phyloP scores from a whole-genome alignment of 75 land plant species.

The Cryptomeria japonica region DNA sequence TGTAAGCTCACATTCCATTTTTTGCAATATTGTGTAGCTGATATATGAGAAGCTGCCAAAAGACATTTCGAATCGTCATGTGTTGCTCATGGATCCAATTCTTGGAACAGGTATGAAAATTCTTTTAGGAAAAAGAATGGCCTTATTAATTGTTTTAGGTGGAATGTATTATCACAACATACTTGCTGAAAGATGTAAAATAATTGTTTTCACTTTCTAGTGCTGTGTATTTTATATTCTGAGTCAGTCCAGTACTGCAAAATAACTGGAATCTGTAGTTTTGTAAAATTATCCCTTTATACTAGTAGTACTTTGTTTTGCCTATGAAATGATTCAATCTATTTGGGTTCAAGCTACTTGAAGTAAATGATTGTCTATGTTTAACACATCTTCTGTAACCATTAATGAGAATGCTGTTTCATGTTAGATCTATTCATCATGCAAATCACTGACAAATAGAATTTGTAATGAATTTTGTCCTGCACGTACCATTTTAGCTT shows the following conservation, averaged over 20 bases:
- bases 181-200: neutral
- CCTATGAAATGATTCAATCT: neutral
- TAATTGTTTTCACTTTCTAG: neutral
- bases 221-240: neutral
- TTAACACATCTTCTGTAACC: neutral
- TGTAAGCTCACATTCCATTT: neutral
- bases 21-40: conserved; percentile 41
- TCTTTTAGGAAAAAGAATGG: neutral
- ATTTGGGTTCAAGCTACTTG: neutral
- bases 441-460: neutral
- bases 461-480: neutral
- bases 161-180: neutral
- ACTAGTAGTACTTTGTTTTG: neutral
- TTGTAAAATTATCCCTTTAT: neutral
- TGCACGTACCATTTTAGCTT: neutral
- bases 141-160: neutral
- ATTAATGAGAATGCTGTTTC: neutral
- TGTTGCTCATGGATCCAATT: conserved; percentile 75
- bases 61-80: conserved; percentile 79
- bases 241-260: neutral
- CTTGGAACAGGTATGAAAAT: conserved; percentile 69
- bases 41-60: conserved; percentile 84
- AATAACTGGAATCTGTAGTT: neutral
- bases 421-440: neutral
- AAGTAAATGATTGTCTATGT: neutral